Conservation (phyloP, 192 early-diverging fungal genomes). For the Umbelopsis ramanniana region DNA sequence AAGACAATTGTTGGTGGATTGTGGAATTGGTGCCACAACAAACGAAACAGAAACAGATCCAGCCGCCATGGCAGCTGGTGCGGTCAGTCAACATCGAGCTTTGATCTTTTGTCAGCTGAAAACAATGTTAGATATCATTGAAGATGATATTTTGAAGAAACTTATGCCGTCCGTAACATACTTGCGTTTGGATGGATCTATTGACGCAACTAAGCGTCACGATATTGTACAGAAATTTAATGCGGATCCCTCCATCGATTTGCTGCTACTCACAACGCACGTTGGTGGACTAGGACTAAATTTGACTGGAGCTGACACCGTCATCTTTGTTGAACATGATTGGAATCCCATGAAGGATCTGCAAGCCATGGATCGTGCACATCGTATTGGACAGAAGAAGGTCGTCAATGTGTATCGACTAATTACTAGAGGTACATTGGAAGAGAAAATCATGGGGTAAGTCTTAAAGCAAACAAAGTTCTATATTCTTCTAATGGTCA, state of each 20-base stretch:
- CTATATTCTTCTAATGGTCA: no score
- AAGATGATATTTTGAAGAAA: constrained; percentile 83
- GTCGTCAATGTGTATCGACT: constrained; percentile 98
- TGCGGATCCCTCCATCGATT: constrained; percentile 93
- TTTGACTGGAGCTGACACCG: constrained; percentile 98
- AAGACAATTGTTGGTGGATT: constrained; percentile 88
- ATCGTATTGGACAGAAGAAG: constrained; percentile 96
- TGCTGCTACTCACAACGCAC: constrained; percentile 92
- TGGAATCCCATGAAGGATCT: constrained; percentile 99
- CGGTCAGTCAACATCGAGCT: constrained; percentile 86
- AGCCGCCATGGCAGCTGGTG: constrained; percentile 48
- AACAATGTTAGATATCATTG: constrained; percentile 96
- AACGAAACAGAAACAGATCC: constrained; percentile 51
- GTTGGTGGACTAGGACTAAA: constrained; percentile 98
- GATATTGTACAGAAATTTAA: constrained; percentile 96
- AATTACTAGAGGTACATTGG: constrained; percentile 95
- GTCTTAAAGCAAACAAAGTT: background rate
- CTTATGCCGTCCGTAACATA: constrained; percentile 90
- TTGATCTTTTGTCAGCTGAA: constrained; percentile 97
- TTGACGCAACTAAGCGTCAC: constrained; percentile 82
- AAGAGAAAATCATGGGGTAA: constrained; percentile 99
- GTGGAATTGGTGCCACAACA: constrained; percentile 86
- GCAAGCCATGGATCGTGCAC: constrained; percentile 99
- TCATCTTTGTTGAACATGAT: constrained; percentile 99
- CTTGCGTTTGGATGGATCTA: constrained; percentile 92